These are phyloP conservation scores for Apiospora aurea DNA, from an alignment of 2,329 filamentous ascomycete genomes.

Conservation along the genomic window DNA sequence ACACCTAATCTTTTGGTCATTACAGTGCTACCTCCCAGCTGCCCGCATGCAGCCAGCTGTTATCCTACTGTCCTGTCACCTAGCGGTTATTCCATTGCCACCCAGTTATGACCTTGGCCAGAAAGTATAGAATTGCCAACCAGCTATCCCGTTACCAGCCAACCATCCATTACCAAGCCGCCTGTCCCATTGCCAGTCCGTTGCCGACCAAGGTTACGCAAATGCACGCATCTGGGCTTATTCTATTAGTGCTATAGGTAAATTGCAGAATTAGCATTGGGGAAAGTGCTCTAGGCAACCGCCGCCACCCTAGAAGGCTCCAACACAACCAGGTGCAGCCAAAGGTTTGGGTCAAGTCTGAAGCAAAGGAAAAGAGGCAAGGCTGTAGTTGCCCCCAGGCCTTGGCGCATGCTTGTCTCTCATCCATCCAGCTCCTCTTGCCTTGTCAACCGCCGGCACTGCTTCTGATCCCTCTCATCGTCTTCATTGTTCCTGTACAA, in stretches of 20 bases:
- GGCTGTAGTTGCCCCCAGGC: slow-evolving; percentile 3
- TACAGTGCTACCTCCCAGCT: neutral
- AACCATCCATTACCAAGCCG: neutral
- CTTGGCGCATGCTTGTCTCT: neutral
- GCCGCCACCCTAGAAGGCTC: neutral
- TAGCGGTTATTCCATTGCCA: neutral
- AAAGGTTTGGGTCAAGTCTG: neutral
- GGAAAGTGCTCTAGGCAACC: neutral
- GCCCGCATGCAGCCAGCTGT: neutral
- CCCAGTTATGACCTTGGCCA: too few species aligned
- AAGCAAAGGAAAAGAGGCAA: neutral
- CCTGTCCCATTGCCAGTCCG: neutral
- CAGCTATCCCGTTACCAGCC: neutral
- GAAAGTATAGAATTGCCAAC: neutral
- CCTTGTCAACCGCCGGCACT: neutral
- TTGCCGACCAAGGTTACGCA: neutral
- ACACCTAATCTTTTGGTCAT: too few species aligned
- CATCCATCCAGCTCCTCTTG: neutral
- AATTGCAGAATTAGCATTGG: neutral
- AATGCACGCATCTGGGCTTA: neutral
- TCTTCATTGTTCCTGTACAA: neutral
- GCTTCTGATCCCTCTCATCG: neutral
- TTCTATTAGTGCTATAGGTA: neutral
- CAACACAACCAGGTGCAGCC: neutral
- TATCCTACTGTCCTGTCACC: neutral